phyloP scores from a whole-genome alignment of 352 stramenopile genomes.

The Bremia lactucae region DNA sequence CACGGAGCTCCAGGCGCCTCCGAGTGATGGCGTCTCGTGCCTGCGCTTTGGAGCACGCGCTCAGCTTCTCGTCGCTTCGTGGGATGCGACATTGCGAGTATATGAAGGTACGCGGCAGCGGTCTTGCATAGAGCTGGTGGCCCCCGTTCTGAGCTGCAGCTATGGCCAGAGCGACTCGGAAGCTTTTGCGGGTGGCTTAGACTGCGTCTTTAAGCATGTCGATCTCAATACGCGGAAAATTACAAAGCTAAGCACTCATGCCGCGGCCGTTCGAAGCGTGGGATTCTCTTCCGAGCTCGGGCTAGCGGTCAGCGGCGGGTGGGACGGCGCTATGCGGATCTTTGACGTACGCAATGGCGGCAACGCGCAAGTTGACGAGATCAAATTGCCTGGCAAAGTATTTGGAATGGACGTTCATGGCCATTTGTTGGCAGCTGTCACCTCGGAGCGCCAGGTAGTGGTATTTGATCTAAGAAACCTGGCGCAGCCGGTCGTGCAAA shows the following conservation, averaged over 20 bases:
- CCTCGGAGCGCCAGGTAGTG: conserved; percentile 40
- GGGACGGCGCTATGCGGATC: conserved; percentile 52
- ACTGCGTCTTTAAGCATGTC: conserved; percentile 48
- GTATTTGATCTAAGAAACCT: conserved; percentile 83
- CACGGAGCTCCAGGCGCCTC: conserved; percentile 54
- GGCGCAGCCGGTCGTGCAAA: conserved; percentile 39
- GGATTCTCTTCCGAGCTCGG: conserved; percentile 51
- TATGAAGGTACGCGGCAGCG: conserved; percentile 53
- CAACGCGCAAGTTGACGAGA: conserved; percentile 38
- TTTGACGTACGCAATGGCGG: conserved; percentile 56
- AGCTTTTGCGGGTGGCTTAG: conserved; percentile 64
- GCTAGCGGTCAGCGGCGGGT: conserved; percentile 47
- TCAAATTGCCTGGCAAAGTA: conserved; percentile 39
- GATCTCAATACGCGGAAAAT: conserved; percentile 38
- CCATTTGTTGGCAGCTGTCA: conserved; percentile 50
- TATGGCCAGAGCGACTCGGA: conserved; percentile 49
- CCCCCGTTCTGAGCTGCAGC: conserved; percentile 55
- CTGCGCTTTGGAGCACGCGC: conserved; percentile 61
- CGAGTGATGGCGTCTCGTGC: conserved; percentile 74
- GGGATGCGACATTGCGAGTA: conserved; percentile 61
- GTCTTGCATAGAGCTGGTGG: conserved; percentile 55
- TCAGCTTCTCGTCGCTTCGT: conserved; percentile 65
- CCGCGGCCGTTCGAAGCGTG: conserved; percentile 39
- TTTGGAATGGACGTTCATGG: conserved; percentile 53
- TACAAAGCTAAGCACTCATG: conserved; percentile 29